Base-by-base conservation (phyloP, 1,284 basidiomycete species). In the Inonotus obliquus region DNA sequence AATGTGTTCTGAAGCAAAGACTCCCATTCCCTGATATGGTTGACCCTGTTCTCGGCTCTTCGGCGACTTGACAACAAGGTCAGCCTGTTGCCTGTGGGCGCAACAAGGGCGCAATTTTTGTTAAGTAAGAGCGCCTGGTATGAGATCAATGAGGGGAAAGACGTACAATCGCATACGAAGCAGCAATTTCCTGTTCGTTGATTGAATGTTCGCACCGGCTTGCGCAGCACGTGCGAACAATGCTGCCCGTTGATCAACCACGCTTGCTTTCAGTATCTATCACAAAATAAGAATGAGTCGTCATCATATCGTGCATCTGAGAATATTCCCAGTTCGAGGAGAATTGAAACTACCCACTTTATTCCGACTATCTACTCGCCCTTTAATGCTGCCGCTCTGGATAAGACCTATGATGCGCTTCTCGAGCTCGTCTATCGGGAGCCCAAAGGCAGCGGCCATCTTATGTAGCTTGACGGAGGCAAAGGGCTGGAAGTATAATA, bases 401-500 rank as follows among this genome's bases (percentile, higher is more conserved):
- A 95, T 92, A 37, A 94, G 80, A 19, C 75, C 72, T 5, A 92
- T 86, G 48, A 94, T 84, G 64, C 88, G 82, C 49, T 77, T 75
- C 70, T 91, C 86, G 17, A 90, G 82, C 63, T 86, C 83, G 11
- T 83, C 81, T 4, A 88, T 75, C 0, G 79, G 78, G 85, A 91
- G 91, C 5, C 94, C 94, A 68, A 96, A 95, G 2, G 92, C 91
- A 1, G 74, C 73, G 44, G 87, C 85, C 88, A 96, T 91, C 35
- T 89, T 81, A 45, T 86, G 82, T 25, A 96, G 82, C 65, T 83
- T 81, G 70, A 96, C 91, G 17, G 88, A 83, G 47, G 87, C 76
- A 71, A 94, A 96, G 0, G 94, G 92, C 65, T 86, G 82, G 77
- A 95, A 92, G 74, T 94, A 95, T 41, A 91, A 78, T n/a, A 91